phyloP scores from a whole-genome alignment of 805 yeast genomes.

The Lipomyces chichibuensis region DNA sequence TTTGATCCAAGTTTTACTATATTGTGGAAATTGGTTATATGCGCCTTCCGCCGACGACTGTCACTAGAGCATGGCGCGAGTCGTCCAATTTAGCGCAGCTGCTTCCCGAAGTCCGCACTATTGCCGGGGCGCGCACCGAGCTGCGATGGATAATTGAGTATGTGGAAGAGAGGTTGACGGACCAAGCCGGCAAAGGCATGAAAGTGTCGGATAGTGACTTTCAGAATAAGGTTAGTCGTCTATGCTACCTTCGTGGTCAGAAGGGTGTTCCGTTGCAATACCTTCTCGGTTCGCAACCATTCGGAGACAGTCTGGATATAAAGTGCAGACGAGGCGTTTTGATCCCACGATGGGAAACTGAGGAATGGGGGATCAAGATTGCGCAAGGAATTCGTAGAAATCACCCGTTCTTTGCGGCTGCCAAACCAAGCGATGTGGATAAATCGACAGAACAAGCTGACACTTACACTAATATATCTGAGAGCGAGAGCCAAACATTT shows the following conservation, averaged over 20 bases:
- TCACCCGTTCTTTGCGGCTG: constrained; percentile 16
- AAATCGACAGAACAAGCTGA: not conserved
- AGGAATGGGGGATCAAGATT: constrained; percentile 67
- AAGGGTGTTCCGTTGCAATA: constrained; percentile 76
- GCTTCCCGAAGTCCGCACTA: constrained; percentile 34
- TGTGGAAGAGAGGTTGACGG: constrained; percentile 40
- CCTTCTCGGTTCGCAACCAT: constrained; percentile 83
- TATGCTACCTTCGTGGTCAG: constrained; percentile 66
- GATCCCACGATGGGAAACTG: constrained; percentile 95
- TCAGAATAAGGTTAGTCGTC: constrained; percentile 42
- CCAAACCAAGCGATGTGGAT: not conserved
- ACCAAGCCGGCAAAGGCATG: constrained; percentile 9
- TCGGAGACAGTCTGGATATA: constrained; percentile 63
- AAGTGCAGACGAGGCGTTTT: constrained; percentile 65
- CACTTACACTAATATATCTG: not conserved
- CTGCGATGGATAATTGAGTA: constrained; percentile 66
- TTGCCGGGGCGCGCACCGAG: constrained; percentile 55
- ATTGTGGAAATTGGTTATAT: constrained; percentile 16
- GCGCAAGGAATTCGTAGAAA: constrained; percentile 8
- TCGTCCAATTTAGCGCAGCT: constrained; percentile 36
- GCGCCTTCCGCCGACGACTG: constrained; percentile 34
- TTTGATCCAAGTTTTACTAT: not conserved
- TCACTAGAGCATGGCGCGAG: constrained; percentile 27
- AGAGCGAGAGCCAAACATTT: constrained; percentile 24
- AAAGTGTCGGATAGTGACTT: not conserved